A percentile compares a stretch with the other conserved stretches of the same genome.
phyloP scores from a whole-genome alignment of 139 green algal species.

The Chlamydomonas eustigma region DNA sequence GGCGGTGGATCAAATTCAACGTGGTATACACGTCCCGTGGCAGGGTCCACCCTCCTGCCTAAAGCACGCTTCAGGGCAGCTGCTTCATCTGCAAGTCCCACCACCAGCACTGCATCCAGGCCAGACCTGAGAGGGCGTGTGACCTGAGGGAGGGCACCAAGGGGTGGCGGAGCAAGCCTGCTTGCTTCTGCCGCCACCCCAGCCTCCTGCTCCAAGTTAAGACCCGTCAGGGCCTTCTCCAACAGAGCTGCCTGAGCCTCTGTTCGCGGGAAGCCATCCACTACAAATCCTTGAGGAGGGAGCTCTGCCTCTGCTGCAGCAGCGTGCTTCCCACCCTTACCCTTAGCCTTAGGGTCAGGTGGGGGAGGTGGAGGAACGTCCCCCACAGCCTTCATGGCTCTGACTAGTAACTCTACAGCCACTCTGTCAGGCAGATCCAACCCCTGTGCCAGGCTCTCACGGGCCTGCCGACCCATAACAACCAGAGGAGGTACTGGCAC shows the following conservation, averaged over 20 bases:
- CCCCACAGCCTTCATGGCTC: constrained; percentile 37
- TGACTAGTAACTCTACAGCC: constrained; percentile 39
- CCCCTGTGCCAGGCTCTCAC: constrained; percentile 25
- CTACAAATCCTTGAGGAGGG: constrained; percentile 56
- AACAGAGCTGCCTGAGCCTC: constrained; percentile 49
- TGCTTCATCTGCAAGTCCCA: constrained; percentile 30
- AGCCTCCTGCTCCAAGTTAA: constrained; percentile 63
- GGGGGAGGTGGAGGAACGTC: not conserved
- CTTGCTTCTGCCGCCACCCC: constrained; percentile 29
- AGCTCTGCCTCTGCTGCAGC: not conserved
- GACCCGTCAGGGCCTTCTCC: constrained; percentile 68
- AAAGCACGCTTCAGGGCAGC: constrained; percentile 36
- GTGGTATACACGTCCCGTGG: constrained; percentile 65
- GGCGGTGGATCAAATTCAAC: constrained; percentile 68
- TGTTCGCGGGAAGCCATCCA: constrained; percentile 65
- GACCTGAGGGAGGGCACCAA: constrained; percentile 37
- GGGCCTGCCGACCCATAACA: not conserved
- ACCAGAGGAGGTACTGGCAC: not conserved
- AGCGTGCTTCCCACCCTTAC: not conserved
- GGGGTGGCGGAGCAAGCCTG: constrained; percentile 52
- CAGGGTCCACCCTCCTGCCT: constrained; percentile 42
- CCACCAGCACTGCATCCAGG: constrained; percentile 64
- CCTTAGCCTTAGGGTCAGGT: not conserved
- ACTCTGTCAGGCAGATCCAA: constrained; percentile 37
- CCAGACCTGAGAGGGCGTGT: constrained; percentile 41